Evolutionary conservation across 108 stramenopile species (phyloP).

Genomic region (Skeletonema potamos): DNA sequence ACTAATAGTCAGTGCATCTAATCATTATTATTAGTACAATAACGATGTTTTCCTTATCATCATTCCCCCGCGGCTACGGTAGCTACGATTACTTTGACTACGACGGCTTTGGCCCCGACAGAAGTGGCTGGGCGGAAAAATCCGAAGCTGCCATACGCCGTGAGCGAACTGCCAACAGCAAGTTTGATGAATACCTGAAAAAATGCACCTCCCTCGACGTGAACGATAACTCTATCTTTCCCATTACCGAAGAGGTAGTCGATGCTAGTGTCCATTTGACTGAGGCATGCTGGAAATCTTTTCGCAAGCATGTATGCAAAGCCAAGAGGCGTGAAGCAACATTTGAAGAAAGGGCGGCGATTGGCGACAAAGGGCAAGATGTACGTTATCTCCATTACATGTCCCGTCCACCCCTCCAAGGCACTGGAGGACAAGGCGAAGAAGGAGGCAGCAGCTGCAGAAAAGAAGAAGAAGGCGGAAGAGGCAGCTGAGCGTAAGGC

Average conservation of each 20-base stretch:
- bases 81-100: no score
- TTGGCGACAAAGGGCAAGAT: background rate
- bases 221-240: background rate
- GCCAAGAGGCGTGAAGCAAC: background rate
- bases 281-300: background rate
- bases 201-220: background rate
- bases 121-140: background rate
- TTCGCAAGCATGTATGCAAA: background rate
- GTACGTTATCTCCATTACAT: background rate
- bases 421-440: background rate
- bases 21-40: no score
- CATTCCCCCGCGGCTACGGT: background rate
- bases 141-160: background rate
- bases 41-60: background rate
- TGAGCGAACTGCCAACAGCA: background rate
- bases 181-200: background rate
- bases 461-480: background rate
- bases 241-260: background rate
- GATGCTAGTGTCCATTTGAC: background rate
- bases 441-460: background rate
- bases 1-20: no score
- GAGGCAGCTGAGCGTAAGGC: background rate
- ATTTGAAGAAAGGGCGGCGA: background rate
- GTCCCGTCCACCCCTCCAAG: background rate
- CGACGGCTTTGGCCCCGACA: background rate